A percentile compares a stretch with the other conserved stretches of the same genome.
These are phyloP conservation scores for Chrysoporthe cubensis DNA, from an alignment of 2,329 filamentous ascomycete genomes.

Conservation along the genomic window DNA sequence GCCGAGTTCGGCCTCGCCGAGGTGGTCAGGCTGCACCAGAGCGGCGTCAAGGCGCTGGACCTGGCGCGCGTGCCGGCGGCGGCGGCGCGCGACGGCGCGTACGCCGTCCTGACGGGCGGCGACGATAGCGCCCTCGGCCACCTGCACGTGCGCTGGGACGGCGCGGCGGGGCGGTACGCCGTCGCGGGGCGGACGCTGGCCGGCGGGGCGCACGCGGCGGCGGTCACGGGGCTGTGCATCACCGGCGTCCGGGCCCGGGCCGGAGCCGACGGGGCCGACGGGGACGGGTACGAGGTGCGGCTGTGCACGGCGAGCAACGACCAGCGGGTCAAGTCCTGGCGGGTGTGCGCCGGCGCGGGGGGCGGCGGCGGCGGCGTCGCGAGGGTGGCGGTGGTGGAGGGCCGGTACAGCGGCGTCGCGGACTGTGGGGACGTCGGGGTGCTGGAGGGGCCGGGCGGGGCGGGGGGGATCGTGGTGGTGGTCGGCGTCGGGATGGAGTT, in stretches of 20 bases:
- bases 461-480: slow-evolving; percentile 44
- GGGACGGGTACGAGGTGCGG: slow-evolving; percentile 9
- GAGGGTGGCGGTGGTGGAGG: slow-evolving; percentile 48
- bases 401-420: slow-evolving; percentile 62
- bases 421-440: slow-evolving; percentile 59
- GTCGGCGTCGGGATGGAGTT: slow-evolving; percentile 53
- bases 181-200: slow-evolving; percentile 41
- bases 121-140: slow-evolving; percentile 84
- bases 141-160: slow-evolving; percentile 44
- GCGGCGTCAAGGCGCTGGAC: slow-evolving; percentile 71
- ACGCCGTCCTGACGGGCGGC: slow-evolving; percentile 73
- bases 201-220: slow-evolving; percentile 69
- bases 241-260: slow-evolving; percentile 30
- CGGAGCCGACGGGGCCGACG: slow-evolving; percentile 29
- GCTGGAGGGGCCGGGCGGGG: slow-evolving; percentile 32
- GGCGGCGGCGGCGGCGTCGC: slow-evolving; percentile 16
- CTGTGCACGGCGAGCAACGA: slow-evolving; percentile 61
- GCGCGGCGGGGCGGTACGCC: slow-evolving; percentile 16
- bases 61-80: slow-evolving; percentile 32
- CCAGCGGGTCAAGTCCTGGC: slow-evolving; percentile 63
- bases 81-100: slow-evolving; percentile 33
- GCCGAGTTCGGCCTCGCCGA: slow-evolving; percentile 36
- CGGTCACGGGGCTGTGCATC: slow-evolving; percentile 63
- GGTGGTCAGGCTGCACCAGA: slow-evolving; percentile 70
- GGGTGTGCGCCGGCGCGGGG: slow-evolving; percentile 32